phyloP scores from a whole-genome alignment of 2,329 filamentous ascomycete species.

The Fusarium poae region DNA sequence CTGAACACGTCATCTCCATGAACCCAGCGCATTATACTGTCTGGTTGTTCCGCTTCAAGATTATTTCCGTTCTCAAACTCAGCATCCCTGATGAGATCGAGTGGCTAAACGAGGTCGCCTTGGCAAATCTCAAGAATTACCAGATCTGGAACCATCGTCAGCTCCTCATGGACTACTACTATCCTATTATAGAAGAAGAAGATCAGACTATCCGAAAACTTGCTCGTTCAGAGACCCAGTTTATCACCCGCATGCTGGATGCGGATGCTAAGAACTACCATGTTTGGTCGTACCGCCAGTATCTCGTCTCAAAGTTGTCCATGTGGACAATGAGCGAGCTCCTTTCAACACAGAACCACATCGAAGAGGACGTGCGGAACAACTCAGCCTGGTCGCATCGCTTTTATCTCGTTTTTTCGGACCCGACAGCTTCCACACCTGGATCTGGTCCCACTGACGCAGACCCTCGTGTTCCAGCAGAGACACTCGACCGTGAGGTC shows the following conservation, averaged over 20 bases:
- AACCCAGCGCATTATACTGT: slow-evolving; percentile 99
- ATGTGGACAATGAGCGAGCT: slow-evolving; percentile 80
- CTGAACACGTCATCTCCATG: slow-evolving; percentile 88
- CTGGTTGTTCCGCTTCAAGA: slow-evolving; percentile 93
- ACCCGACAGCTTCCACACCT: slow-evolving; percentile 64
- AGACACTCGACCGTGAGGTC: slow-evolving; percentile 80
- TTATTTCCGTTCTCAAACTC: slow-evolving; percentile 75
- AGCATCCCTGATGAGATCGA: slow-evolving; percentile 78
- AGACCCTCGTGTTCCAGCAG: slow-evolving; percentile 70
- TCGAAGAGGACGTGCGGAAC: slow-evolving; percentile 87
- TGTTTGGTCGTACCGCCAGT: slow-evolving; percentile 95
- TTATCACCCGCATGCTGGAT: slow-evolving; percentile 83
- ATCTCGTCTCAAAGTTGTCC: slow-evolving; percentile 73
- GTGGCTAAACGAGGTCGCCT: slow-evolving; percentile 88
- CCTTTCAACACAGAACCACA: slow-evolving; percentile 76
- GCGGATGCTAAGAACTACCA: slow-evolving; percentile 98
- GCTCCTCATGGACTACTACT: slow-evolving; percentile 71
- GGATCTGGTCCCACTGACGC: slow-evolving; percentile 63
- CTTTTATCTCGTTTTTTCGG: slow-evolving; percentile 89
- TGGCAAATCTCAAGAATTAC: slow-evolving; percentile 95
- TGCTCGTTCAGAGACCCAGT: slow-evolving; percentile 76
- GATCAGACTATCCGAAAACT: slow-evolving; percentile 68
- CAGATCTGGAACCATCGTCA: slow-evolving; percentile 92
- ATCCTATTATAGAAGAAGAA: slow-evolving; percentile 69
- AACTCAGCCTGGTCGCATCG: slow-evolving; percentile 98